Evolutionary conservation across 1,139 yeast genomes (phyloP), one percentile per base, ranked within the genome.

Genomic region (Saccharomyces hybrid): DNA sequence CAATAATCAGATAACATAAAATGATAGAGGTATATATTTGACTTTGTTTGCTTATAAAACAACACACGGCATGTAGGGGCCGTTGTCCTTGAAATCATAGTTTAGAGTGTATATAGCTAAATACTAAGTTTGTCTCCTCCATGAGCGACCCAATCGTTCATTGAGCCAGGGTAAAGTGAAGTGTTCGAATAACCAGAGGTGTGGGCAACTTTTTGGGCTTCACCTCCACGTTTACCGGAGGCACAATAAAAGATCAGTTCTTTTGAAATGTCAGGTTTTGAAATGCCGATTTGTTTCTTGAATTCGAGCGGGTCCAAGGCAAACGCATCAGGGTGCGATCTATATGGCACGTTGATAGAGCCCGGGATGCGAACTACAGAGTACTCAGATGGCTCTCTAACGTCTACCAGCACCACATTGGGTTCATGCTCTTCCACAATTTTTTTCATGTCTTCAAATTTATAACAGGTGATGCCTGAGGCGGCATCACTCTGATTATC

Each of bases 271-370:
- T 74, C 65, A 6, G 99, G 99, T 74, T 93, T 93, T 14, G 76
- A 76, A 63, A 89, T 83, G 9, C 96, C 95, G 72, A 90, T 90
- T 53, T 81, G 77, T 42, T 84, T 86, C 64, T 81, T 78, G 66
- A 93, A 93, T 59, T 86, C 96, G 52, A 84, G 93, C 5, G 79
- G 78, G 2, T 83, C 75, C 55, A 91, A 78, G 54, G 86, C 87
- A 59, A 91, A 78, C 1, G 97, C 98, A 14, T 96, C 95, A 0
- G 98, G 98, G 29, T 90, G 81, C 2, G 96, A 81, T 66, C 86
- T 89, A 75, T 83, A 88, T 23, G 99, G 99, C 56, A 93, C 80
- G 69, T 93, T 93, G 59, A 88, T 73, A 14, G 98, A 86, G 27
- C 83, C 81, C 28, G 97, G 97, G 61, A 93, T 89, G 68, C 78